phyloP scores from a whole-genome alignment of 805 yeast species.

The Ogataea kodamae region DNA sequence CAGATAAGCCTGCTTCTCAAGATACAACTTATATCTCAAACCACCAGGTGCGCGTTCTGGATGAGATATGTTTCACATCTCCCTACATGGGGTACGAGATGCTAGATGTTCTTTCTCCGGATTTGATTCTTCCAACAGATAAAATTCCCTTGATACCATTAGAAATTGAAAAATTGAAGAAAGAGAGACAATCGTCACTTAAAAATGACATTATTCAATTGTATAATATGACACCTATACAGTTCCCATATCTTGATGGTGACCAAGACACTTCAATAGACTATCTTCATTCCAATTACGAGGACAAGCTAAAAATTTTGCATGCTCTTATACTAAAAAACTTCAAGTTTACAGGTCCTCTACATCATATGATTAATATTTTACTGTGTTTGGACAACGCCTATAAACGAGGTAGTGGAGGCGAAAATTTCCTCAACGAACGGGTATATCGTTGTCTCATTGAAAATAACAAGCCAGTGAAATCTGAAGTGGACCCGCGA shows the following conservation, averaged over 20 bases:
- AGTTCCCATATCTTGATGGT: conserved; percentile 17
- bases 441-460: conserved; percentile 6
- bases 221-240: conserved; percentile 3
- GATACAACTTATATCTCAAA: conserved; percentile 8
- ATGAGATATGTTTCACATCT: conserved; percentile 6
- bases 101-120: conserved; percentile 6
- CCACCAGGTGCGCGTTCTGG: conserved; percentile 12
- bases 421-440: conserved; percentile 2
- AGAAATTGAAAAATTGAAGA: conserved; percentile 3
- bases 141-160: neutral
- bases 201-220: conserved; percentile 3
- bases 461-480: conserved; percentile 1
- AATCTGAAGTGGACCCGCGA: conserved; percentile 1
- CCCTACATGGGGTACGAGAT: conserved; percentile 6
- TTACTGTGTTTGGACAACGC: conserved; percentile 10
- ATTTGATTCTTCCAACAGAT: conserved; percentile 10
- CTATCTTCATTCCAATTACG: conserved; percentile 11
- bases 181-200: neutral
- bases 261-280: conserved; percentile 13
- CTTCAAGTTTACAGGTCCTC: conserved; percentile 3
- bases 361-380: conserved; percentile 11
- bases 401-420: conserved; percentile 1
- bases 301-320: conserved; percentile 15
- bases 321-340: conserved; percentile 8
- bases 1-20: neutral